Evolutionary conservation across 176 grass and related monocot species (phyloP).

Genomic region (Stipa capillata): DNA sequence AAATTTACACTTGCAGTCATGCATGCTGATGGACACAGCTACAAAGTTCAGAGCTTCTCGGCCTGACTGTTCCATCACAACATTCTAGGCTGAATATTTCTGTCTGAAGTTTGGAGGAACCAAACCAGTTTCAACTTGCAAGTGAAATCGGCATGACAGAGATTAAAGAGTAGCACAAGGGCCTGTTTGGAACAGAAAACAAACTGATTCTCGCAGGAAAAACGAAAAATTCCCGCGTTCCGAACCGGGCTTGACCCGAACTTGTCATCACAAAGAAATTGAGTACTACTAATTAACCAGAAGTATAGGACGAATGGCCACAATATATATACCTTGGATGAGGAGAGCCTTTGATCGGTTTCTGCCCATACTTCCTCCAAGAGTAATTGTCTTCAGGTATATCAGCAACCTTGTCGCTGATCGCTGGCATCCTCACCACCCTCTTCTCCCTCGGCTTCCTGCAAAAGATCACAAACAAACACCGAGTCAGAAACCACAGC

Average conservation of each 20-base stretch:
- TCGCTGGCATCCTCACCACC: constrained; percentile 64
- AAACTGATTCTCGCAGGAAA: too few relatives aligned
- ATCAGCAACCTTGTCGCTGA: constrained; percentile 79
- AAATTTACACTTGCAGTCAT: not conserved
- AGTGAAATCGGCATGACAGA: too few relatives aligned
- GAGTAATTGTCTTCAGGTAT: constrained; percentile 81
- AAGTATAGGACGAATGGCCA: too few relatives aligned
- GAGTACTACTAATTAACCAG: not conserved
- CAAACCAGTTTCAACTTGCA: not conserved
- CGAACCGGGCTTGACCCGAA: too few relatives aligned
- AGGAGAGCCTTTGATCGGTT: constrained; percentile 95
- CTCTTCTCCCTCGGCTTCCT: constrained; percentile 93
- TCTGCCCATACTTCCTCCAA: constrained; percentile 98
- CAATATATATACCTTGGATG: constrained; percentile 78
- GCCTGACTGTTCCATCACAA: too few relatives aligned
- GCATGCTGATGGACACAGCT: too few relatives aligned
- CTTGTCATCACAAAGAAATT: not conserved
- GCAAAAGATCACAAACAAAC: not conserved
- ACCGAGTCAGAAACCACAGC: too few relatives aligned
- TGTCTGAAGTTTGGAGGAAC: not conserved
- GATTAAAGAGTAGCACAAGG: not conserved
- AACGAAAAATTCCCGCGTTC: too few relatives aligned
- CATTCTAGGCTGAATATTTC: not conserved
- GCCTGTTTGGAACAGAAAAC: too few relatives aligned
- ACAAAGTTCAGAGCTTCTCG: not conserved